A percentile compares a stretch with the other conserved stretches of the same genome.
These are phyloP conservation scores for Pascua sp. DNA, from an alignment of 1,284 basidiomycete species.

Conservation along the genomic window DNA sequence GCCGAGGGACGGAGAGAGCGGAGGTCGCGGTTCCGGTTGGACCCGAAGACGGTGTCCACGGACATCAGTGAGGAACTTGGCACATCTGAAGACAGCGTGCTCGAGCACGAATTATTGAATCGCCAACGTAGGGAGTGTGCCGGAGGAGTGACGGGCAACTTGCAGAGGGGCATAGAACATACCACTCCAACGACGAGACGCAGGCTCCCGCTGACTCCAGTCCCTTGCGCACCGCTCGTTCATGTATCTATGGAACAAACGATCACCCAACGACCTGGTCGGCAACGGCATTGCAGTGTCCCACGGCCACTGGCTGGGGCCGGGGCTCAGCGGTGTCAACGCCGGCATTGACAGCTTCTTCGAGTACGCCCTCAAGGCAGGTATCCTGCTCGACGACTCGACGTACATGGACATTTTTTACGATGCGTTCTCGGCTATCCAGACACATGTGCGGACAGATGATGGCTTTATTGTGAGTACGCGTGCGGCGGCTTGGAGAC, in stretches of 20 bases:
- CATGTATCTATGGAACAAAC: constrained; percentile 86
- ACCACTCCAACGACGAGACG: background rate
- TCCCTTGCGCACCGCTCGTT: constrained; percentile 61
- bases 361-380: constrained; percentile 68
- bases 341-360: constrained; percentile 92
- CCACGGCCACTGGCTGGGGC: constrained; percentile 53
- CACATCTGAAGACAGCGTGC: background rate
- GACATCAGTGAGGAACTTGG: no score
- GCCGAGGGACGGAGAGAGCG: no score
- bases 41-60: no score
- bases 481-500: background rate
- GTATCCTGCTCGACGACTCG: constrained; percentile 80
- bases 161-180: no score
- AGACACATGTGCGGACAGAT: constrained; percentile 72
- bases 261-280: constrained; percentile 72
- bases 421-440: constrained; percentile 80
- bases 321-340: constrained; percentile 74
- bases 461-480: constrained; percentile 80
- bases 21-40: no score
- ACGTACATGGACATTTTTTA: constrained; percentile 85
- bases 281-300: constrained; percentile 81
- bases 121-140: constrained; percentile 31
- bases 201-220: constrained; percentile 21
- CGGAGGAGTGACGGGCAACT: no score
- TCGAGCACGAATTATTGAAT: constrained; percentile 57